Evolutionary conservation across 176 grass and related monocot species (phyloP).

Genomic region (Oryza brachyantha): DNA sequence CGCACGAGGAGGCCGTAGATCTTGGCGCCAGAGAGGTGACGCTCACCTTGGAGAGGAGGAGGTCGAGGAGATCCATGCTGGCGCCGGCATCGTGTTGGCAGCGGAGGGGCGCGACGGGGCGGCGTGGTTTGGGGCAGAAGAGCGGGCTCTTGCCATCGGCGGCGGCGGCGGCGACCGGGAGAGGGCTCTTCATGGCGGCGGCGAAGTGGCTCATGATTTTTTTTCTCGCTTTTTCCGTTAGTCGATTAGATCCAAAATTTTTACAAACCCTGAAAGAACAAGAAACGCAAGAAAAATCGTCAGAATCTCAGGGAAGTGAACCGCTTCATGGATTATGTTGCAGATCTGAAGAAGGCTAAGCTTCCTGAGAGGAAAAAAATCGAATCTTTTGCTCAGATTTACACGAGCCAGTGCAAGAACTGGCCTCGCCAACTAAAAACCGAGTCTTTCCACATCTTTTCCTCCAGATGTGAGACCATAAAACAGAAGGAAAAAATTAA

Average conservation of each 20-base stretch:
- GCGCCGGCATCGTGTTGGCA: constrained; percentile 56
- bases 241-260: constrained; percentile 49
- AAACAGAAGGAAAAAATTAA: neutral
- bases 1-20: neutral
- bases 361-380: neutral
- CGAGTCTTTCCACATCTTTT: neutral
- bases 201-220: constrained; percentile 70
- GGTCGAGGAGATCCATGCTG: constrained; percentile 64
- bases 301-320: neutral
- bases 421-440: neutral
- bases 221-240: constrained; percentile 14
- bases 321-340: neutral
- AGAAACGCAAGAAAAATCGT: neutral
- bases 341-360: neutral
- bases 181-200: constrained; percentile 59
- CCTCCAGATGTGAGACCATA: neutral
- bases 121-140: constrained; percentile 90
- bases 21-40: neutral
- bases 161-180: constrained; percentile 42
- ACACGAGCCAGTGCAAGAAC: neutral
- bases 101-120: constrained; percentile 49
- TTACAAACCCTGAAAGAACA: constrained; percentile 30
- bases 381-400: neutral
- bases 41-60: constrained; percentile 61
- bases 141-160: constrained; percentile 57